Conservation (phyloP, 2,329 filamentous ascomycete species). For the Metarhizium robertsii region DNA sequence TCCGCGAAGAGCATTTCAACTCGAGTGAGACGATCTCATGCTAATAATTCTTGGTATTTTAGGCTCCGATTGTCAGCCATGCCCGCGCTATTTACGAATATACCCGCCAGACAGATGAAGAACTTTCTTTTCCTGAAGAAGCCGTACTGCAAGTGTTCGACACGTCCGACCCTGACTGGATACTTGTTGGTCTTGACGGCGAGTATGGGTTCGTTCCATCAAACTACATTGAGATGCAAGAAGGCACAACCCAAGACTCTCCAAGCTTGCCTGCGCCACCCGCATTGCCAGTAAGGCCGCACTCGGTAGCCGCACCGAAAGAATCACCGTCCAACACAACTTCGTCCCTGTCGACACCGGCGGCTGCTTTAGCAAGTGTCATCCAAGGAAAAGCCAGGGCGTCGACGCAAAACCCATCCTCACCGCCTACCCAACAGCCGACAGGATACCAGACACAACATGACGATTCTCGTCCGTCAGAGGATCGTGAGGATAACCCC, state of each 20-base stretch:
- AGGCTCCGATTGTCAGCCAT: constrained; percentile 57
- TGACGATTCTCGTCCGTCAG: constrained; percentile 17
- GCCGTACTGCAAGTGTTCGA: constrained; percentile 78
- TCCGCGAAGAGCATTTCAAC: neutral
- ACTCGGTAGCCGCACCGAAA: constrained; percentile 22
- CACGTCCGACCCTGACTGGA: constrained; percentile 90
- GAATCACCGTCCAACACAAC: constrained; percentile 16
- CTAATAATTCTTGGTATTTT: neutral
- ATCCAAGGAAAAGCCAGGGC: constrained; percentile 37
- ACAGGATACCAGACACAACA: constrained; percentile 14
- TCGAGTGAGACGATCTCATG: neutral
- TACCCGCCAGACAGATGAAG: constrained; percentile 91
- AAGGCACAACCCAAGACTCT: constrained; percentile 32
- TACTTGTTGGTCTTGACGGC: constrained; percentile 71
- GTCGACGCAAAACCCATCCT: constrained; percentile 16
- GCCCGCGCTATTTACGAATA: constrained; percentile 98
- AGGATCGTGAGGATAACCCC: constrained; percentile 23
- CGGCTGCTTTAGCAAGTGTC: constrained; percentile 45
- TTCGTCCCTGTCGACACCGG: constrained; percentile 31
- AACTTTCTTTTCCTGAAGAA: constrained; percentile 91
- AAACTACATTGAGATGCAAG: constrained; percentile 80
- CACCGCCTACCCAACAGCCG: constrained; percentile 17
- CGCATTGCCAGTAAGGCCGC: constrained; percentile 33
- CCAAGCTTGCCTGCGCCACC: constrained; percentile 27
- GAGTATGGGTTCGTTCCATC: constrained; percentile 92